Conservation (phyloP, 768 basidiomycete genomes). For the Amanita rimosa region DNA sequence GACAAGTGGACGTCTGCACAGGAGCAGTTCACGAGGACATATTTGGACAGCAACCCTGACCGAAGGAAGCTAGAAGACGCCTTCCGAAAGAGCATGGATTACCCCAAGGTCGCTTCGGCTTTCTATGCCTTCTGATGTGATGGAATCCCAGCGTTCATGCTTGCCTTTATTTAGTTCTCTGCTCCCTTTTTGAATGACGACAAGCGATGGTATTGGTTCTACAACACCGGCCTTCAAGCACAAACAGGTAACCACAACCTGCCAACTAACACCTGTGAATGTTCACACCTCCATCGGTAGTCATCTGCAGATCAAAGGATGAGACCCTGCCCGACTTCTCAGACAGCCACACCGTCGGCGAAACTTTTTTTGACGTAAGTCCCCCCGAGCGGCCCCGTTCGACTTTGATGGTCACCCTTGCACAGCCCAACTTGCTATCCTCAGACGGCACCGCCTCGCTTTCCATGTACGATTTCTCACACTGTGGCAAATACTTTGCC, state of each 20-base stretch:
- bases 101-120: constrained; percentile 25
- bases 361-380: constrained; percentile 72
- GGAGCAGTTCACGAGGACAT: constrained; percentile 42
- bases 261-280: too few species aligned
- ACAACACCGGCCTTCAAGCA: constrained; percentile 68
- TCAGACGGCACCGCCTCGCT: constrained; percentile 66
- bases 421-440: constrained; percentile 63
- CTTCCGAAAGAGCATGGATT: constrained; percentile 35
- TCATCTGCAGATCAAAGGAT: constrained; percentile 50
- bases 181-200: constrained; percentile 52
- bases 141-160: background rate
- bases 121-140: constrained; percentile 7
- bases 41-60: constrained; percentile 56
- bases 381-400: too few species aligned
- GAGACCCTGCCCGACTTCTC: constrained; percentile 43
- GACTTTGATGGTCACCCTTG: too few species aligned
- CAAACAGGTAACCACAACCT: constrained; percentile 39
- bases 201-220: constrained; percentile 71
- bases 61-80: constrained; percentile 43
- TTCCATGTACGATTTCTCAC: constrained; percentile 46
- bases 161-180: constrained; percentile 42
- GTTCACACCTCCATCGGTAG: too few species aligned
- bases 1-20: constrained; percentile 54
- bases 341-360: constrained; percentile 34
- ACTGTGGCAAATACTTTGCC: constrained; percentile 59